phyloP scores from a whole-genome alignment of 1,284 basidiomycete species.

The Trichosporon sp. region DNA sequence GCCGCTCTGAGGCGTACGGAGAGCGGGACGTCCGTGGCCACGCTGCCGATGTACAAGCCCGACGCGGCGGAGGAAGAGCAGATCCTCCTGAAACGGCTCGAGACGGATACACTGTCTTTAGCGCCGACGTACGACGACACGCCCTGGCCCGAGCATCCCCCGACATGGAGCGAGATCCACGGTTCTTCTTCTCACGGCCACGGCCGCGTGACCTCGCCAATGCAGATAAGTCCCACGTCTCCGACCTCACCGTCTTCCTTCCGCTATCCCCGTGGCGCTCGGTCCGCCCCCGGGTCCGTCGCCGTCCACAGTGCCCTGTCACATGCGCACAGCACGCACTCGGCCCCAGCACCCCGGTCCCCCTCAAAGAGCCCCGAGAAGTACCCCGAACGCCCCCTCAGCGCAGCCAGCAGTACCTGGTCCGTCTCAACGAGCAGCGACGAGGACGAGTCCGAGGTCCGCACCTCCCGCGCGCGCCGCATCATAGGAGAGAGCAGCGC shows the following conservation, averaged over 20 bases:
- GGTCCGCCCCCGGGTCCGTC: neutral
- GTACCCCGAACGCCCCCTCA: neutral
- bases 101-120: neutral
- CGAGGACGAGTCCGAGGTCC: constrained; percentile 1
- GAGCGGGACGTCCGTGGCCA: neutral
- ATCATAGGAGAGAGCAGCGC: constrained; percentile 1
- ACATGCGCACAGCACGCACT: neutral
- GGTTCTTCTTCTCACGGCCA: neutral
- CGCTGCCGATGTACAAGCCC: neutral
- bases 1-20: constrained; percentile 1
- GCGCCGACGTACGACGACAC: constrained; percentile 12
- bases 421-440: neutral
- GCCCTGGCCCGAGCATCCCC: constrained; percentile 12
- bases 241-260: neutral
- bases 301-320: neutral
- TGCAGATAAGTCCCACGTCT: neutral
- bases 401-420: constrained; percentile 6
- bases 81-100: constrained; percentile 10
- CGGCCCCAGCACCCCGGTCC: neutral
- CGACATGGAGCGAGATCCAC: constrained; percentile 19
- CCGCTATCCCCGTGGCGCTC: neutral
- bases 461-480: neutral
- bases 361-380: neutral
- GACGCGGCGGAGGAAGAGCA: constrained; percentile 2
- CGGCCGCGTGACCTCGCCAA: neutral